A percentile compares a stretch with the other conserved stretches of the same genome.
Evolutionary conservation across 75 land plant genomes (phyloP).

Genomic region (Cryptomeria japonica): DNA sequence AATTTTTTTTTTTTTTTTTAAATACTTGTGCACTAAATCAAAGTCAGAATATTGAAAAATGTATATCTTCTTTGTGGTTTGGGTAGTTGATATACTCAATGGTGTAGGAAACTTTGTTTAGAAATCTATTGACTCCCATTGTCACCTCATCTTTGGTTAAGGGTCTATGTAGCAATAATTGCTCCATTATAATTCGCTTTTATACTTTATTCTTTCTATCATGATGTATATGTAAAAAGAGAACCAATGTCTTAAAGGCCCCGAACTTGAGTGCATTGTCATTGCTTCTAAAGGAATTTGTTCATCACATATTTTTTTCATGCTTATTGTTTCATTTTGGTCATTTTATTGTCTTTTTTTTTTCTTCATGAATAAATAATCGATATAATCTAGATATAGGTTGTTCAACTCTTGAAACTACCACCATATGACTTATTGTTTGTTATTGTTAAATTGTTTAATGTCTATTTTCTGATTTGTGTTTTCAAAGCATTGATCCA

Average conservation of each 20-base stretch:
- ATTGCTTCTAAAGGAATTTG: no score
- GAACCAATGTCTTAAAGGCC: background rate
- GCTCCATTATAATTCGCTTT: background rate
- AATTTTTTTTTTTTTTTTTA: background rate
- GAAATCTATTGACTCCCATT: background rate
- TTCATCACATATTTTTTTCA: background rate
- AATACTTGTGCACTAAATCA: background rate
- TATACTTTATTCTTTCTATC: background rate
- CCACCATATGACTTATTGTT: background rate
- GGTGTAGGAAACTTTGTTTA: background rate
- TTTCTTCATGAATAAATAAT: no score
- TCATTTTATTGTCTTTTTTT: background rate
- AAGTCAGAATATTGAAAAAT: background rate
- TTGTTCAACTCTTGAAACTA: no score
- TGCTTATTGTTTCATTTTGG: background rate
- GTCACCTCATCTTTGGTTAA: background rate
- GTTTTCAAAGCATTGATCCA: no score
- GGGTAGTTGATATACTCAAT: background rate
- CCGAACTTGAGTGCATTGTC: background rate
- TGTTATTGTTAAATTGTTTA: background rate
- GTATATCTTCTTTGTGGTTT: background rate
- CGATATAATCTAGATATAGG: no score
- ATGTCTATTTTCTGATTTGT: no score
- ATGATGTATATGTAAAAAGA: background rate
- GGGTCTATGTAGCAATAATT: background rate